phyloP scores from a whole-genome alignment of 345 rosid genomes.

The Eucalyptus paniculata region DNA sequence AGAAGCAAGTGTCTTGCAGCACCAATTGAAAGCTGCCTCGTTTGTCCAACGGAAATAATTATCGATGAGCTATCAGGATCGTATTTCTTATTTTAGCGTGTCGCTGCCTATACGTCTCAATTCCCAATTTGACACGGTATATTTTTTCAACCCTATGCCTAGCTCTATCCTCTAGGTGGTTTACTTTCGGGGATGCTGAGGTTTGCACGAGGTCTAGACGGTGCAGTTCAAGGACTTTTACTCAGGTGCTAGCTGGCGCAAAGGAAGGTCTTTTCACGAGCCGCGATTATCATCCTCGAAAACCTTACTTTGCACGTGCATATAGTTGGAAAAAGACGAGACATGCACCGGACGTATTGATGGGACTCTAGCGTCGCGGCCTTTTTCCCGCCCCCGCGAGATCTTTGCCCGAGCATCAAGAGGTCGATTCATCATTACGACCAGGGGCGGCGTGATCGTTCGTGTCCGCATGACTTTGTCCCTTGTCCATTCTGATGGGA shows the following conservation, averaged over 20 bases:
- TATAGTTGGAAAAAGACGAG: not conserved
- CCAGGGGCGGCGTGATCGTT: not conserved
- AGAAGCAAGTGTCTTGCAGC: too few species aligned
- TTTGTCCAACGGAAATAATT: accelerated
- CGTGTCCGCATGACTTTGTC: not conserved
- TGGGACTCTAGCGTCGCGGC: not conserved
- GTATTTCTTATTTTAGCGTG: too few species aligned
- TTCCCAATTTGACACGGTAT: too few species aligned
- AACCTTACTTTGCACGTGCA: not conserved
- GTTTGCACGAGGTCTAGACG: too few species aligned
- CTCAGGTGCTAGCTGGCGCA: not conserved
- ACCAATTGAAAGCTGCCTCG: too few species aligned
- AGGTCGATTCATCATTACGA: not conserved
- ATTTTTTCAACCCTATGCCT: too few species aligned
- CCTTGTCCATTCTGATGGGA: not conserved
- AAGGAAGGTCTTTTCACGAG: not conserved
- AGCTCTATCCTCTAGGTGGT: not conserved
- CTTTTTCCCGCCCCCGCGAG: not conserved
- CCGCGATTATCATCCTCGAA: not conserved
- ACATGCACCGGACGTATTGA: not conserved
- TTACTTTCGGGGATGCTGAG: too few species aligned
- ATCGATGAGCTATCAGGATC: accelerated
- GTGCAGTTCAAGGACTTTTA: not conserved
- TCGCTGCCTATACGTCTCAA: accelerated
- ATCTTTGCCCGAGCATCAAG: not conserved